These are phyloP conservation scores for Amanita pseudoporphyria DNA, from an alignment of 768 basidiomycete genomes.

Conservation along the genomic window DNA sequence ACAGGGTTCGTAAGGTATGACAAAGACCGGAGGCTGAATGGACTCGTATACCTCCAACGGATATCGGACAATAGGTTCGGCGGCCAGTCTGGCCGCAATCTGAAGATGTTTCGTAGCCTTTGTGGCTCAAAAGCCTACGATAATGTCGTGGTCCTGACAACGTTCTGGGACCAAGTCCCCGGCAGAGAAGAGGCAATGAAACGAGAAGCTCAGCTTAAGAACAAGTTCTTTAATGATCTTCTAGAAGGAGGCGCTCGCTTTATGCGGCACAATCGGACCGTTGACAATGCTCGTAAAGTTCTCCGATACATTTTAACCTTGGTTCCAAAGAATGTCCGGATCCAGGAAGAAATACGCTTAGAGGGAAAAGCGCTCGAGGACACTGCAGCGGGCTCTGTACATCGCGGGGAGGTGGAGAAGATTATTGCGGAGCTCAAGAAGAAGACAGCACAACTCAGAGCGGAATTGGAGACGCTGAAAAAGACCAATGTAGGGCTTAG, in stretches of 20 bases:
- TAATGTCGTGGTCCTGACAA: too few relatives aligned
- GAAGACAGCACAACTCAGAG: slow-evolving; percentile 22
- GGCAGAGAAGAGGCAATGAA: background rate
- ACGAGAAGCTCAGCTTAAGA: background rate
- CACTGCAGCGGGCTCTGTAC: slow-evolving; percentile 27
- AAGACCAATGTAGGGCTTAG: background rate
- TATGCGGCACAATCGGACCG: background rate
- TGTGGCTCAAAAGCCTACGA: background rate
- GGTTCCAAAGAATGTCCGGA: slow-evolving; percentile 6
- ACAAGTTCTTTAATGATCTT: background rate
- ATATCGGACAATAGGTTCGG: background rate
- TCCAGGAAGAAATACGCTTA: too few relatives aligned
- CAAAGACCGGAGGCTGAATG: background rate
- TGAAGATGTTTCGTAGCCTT: background rate
- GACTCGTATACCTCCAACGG: background rate
- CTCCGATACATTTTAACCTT: slow-evolving; percentile 17
- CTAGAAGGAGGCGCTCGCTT: too few relatives aligned
- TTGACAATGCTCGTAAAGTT: too few relatives aligned
- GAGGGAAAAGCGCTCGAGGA: slow-evolving; percentile 21
- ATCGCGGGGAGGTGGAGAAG: slow-evolving; percentile 24
- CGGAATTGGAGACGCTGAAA: background rate
- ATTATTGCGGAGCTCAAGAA: slow-evolving; percentile 22
- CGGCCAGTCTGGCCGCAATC: too few relatives aligned
- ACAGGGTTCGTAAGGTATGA: background rate
- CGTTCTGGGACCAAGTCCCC: background rate